Conservation (phyloP, 208 protist genomes). For the Endotrypanum monterogeii region DNA sequence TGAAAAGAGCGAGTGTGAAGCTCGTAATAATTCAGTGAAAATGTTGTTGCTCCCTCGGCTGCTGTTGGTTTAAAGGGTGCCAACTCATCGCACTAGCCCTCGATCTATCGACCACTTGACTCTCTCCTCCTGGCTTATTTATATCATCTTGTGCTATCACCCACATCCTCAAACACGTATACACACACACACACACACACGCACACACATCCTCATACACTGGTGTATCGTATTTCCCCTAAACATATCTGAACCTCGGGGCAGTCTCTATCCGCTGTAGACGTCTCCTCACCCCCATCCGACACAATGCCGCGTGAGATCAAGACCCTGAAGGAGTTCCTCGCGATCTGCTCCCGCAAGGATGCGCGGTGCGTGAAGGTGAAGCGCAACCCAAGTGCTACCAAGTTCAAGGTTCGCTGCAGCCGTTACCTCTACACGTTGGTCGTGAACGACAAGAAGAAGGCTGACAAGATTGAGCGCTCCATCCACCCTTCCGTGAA, state of each 20-base stretch:
- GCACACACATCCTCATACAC: constrained; percentile 3
- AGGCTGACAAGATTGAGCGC: constrained; percentile 91
- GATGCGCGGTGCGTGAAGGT: constrained; percentile 93
- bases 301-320: constrained; percentile 87
- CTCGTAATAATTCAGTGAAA: not conserved
- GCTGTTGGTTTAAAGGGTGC: not conserved
- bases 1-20: not conserved
- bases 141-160: not conserved
- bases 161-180: too few species aligned
- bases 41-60: not conserved
- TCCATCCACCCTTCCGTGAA: constrained; percentile 91
- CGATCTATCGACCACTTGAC: too few species aligned
- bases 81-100: too few species aligned
- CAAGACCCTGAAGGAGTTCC: constrained; percentile 93
- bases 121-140: not conserved
- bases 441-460: constrained; percentile 91
- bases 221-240: constrained; percentile 16
- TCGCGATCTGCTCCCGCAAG: constrained; percentile 92
- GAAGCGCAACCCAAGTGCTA: constrained; percentile 86
- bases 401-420: constrained; percentile 95
- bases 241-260: constrained; percentile 1
- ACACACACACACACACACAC: not conserved
- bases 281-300: not conserved
- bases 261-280: constrained; percentile 6
- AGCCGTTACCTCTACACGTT: constrained; percentile 93